Percentiles rank a stretch among this genome's conserved stretches.
Evolutionary conservation across 1,284 basidiomycete genomes (phyloP).

Genomic region (Exobasidium rhododendri): DNA sequence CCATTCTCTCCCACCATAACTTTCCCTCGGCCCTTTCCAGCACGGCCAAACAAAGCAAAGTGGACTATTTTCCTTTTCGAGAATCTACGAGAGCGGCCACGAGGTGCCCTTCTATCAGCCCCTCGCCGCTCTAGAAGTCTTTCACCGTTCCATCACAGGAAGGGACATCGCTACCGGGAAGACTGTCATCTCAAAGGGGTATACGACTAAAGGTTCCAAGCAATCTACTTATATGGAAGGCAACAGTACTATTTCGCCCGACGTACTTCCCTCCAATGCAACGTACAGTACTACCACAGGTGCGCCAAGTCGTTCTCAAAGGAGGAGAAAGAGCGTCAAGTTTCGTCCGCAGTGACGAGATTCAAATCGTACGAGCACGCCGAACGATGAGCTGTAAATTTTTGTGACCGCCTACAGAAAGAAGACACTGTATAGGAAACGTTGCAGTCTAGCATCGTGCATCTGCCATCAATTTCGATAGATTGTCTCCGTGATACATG

Average conservation of each 20-base stretch:
- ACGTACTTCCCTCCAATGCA: slow-evolving; percentile 17
- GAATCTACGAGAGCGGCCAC: slow-evolving; percentile 39
- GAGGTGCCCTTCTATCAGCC: slow-evolving; percentile 44
- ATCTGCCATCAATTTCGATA: no score
- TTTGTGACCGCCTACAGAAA: no score
- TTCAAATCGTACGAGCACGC: no score
- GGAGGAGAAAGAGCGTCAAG: background rate
- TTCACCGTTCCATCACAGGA: slow-evolving; percentile 27
- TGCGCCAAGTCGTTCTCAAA: background rate
- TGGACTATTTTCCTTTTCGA: slow-evolving; percentile 31
- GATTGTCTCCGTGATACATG: no score
- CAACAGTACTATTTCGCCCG: slow-evolving; percentile 27
- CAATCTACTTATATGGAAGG: slow-evolving; percentile 28
- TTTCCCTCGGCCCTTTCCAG: no score
- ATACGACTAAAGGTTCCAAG: slow-evolving; percentile 16
- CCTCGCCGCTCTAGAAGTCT: slow-evolving; percentile 27
- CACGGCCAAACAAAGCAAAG: slow-evolving; percentile 33
- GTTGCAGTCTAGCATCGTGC: no score
- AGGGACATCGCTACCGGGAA: slow-evolving; percentile 31
- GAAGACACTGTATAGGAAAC: no score
- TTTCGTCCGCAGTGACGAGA: background rate
- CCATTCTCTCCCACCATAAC: no score
- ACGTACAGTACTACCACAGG: slow-evolving; percentile 31
- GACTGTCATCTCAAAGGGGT: background rate
- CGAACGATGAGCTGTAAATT: no score